Conservation (phyloP, 495 filamentous ascomycete genomes). For the Penicillium angulare region DNA sequence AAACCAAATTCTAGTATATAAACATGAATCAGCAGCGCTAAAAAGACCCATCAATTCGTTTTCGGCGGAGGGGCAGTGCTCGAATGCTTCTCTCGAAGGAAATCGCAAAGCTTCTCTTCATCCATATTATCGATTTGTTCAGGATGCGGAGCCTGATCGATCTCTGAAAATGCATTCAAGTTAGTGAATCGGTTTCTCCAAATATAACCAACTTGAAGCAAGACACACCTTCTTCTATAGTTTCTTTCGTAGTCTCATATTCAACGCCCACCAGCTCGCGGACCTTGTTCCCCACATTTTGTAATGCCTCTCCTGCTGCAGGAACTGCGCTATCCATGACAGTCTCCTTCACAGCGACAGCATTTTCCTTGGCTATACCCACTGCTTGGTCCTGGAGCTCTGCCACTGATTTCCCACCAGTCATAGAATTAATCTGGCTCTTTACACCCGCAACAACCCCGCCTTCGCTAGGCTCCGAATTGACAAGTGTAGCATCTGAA, state of each 20-base stretch:
- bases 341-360: not conserved
- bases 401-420: not conserved
- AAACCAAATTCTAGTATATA: not conserved
- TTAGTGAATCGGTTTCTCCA: no score
- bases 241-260: not conserved
- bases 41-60: not conserved
- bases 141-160: not conserved
- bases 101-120: constrained; percentile 31
- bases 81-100: constrained; percentile 28
- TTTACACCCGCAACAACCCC: not conserved
- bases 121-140: constrained; percentile 31
- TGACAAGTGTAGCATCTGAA: not conserved
- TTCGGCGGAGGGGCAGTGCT: constrained; percentile 15
- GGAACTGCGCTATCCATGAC: not conserved
- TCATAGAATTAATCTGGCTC: not conserved
- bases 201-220: no score
- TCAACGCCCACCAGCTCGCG: not conserved
- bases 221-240: no score
- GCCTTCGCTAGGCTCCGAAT: not conserved
- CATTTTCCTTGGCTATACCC: not conserved
- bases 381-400: not conserved
- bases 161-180: not conserved
- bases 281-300: not conserved
- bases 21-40: not conserved
- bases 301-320: not conserved